Base-by-base conservation (phyloP, 768 basidiomycete genomes). In the Russula sp. region DNA sequence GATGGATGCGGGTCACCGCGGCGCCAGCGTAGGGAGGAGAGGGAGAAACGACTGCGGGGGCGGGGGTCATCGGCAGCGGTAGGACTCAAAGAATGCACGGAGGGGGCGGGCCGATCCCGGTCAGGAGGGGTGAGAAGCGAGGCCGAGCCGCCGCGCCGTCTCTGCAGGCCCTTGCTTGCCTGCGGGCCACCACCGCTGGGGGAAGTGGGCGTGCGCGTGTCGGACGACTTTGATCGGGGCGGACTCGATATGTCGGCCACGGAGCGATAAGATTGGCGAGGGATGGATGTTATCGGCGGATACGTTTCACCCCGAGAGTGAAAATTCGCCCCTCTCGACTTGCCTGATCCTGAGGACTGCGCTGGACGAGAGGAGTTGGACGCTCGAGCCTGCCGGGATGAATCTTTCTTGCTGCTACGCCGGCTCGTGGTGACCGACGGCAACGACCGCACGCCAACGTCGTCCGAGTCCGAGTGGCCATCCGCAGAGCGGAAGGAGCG, bases 401-500 rank as follows among this genome's bases (percentile, higher is more conserved):
- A 6, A 7, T 50, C 58, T 13, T 54, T 51, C 41, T 29, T 41
- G 29, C 18, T 56, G 57, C 36, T 43, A 22, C 52, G 48, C 16
- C 53, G 57, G 48, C 60, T 54, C 46, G 59, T 67, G n/a, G 29
- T 46, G 34, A 50, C 41, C 1, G 59, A 48, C 1, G 66, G 66
- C 20, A 61, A 14, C 9, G 66, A 67, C 32, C 59, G 64, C 35
- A 67, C 65, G 29, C 66, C 66, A n/a, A 67, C 39, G 4, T 66
- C 64, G 3, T 65, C 63, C 49, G 63, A 59, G n/a, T 66, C 66
- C 1, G 66, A 65, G 38, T 60, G 59, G 47, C 54, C 66, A 43
- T 22, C 66, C 16, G 55, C 59, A 32, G 66, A 66, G n/a, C 70
- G 70, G 56, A 73, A 69, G 14, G 71, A 73, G 50, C 71, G 69